phyloP scores from a whole-genome alignment of 441 rosid species.

The Populus hybrid region DNA sequence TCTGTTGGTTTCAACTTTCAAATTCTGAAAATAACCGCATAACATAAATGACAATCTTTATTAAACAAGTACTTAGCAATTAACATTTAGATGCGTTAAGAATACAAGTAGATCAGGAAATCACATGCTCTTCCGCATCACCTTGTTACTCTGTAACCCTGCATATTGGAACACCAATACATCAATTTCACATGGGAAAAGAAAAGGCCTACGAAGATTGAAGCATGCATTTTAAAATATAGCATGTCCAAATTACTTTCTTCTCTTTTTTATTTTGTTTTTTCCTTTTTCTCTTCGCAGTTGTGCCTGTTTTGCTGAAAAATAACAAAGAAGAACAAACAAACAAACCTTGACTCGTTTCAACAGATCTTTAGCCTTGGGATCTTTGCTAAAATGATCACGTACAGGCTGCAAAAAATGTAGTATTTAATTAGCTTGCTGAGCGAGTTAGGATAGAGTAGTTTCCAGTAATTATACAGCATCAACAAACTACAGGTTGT shows the following conservation, averaged over 20 bases:
- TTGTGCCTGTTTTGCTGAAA: neutral
- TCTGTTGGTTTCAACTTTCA: neutral
- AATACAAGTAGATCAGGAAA: neutral
- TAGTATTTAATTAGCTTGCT: neutral
- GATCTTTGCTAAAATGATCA: conserved; percentile 63
- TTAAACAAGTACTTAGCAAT: too few relatives aligned
- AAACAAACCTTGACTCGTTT: conserved; percentile 65
- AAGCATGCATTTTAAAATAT: neutral
- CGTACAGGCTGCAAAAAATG: conserved; percentile 68
- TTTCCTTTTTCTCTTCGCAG: neutral
- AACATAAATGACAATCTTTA: neutral
- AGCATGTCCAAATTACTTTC: neutral
- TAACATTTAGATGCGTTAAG: neutral
- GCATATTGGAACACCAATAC: neutral
- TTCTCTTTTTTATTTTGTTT: too few relatives aligned
- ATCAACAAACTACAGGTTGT: neutral
- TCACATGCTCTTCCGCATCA: neutral
- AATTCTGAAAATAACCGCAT: neutral
- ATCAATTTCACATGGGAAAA: neutral
- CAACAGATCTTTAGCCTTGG: conserved; percentile 62
- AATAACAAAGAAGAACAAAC: neutral
- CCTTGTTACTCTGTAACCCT: conserved; percentile 17
- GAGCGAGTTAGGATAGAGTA: neutral
- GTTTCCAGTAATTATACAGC: neutral
- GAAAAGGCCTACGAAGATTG: too few relatives aligned